Conservation (phyloP, 306 rosid genomes). For the Citrullus amarus region DNA sequence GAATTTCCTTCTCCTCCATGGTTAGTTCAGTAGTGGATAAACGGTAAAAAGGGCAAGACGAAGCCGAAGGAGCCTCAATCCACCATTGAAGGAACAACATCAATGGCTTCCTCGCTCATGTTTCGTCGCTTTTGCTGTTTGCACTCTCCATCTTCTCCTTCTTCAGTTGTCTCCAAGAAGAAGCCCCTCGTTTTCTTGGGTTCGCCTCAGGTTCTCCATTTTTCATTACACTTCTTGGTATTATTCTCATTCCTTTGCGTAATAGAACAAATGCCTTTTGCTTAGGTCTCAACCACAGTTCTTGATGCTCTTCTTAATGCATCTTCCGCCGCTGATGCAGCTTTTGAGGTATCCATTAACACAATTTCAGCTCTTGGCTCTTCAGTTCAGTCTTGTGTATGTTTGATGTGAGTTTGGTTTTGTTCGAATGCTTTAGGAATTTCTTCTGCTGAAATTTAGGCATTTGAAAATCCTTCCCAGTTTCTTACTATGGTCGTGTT, state of each 20-base stretch:
- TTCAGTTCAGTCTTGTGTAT: too few species aligned
- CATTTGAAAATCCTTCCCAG: too few species aligned
- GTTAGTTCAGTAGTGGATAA: background rate
- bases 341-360: conserved; percentile 32
- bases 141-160: conserved; percentile 24
- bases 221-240: background rate
- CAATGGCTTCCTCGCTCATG: conserved; percentile 31
- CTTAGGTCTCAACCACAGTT: conserved; percentile 57
- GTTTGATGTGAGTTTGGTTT: background rate
- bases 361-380: background rate
- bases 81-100: background rate
- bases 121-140: conserved; percentile 58
- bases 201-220: conserved; percentile 50
- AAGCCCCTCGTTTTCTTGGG: conserved; percentile 71
- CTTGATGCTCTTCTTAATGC: conserved; percentile 66
- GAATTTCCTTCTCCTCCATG: background rate
- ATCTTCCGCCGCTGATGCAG: conserved; percentile 42
- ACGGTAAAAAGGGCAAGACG: background rate
- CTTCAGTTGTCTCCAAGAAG: conserved; percentile 23
- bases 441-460: too few species aligned
- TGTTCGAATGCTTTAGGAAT: background rate
- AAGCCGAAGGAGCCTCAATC: background rate
- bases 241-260: background rate
- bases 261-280: background rate
- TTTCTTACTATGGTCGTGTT: background rate